These are phyloP conservation scores for Rhamnella rubrinervis DNA, from an alignment of 331 rosid species.

Conservation along the genomic window DNA sequence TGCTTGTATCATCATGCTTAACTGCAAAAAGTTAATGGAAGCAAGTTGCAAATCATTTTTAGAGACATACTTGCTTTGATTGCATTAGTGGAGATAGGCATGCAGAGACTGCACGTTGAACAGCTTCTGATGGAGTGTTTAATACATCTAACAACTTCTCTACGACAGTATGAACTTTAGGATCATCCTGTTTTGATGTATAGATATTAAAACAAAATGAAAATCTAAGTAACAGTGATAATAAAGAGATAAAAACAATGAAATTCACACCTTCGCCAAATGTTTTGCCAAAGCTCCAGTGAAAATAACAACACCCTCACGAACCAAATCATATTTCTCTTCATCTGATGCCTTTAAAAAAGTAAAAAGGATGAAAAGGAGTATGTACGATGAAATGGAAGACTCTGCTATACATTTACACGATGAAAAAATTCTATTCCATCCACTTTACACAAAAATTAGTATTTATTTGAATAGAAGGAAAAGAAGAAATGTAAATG, in stretches of 20 bases:
- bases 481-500: neutral
- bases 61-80: constrained; percentile 71
- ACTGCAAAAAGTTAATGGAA: no score
- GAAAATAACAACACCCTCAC: constrained; percentile 98
- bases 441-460: neutral
- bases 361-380: neutral
- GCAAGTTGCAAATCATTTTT: neutral
- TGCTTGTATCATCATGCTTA: no score
- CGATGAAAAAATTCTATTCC: neutral
- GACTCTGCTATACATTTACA: neutral
- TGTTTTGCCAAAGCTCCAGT: constrained; percentile 97
- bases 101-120: constrained; percentile 88
- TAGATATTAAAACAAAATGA: constrained; percentile 5
- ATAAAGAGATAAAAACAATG: neutral
- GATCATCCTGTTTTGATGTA: constrained; percentile 69
- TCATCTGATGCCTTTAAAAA: constrained; percentile 75
- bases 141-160: constrained; percentile 92
- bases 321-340: constrained; percentile 92
- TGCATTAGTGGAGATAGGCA: constrained; percentile 94
- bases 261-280: constrained; percentile 67
- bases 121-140: constrained; percentile 98
- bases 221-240: neutral
- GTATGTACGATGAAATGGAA: neutral
- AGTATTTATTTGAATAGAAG: neutral
- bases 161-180: constrained; percentile 87